These are phyloP conservation scores for Marasmius tenuissimus DNA, from an alignment of 1,284 basidiomycete species.

Conservation along the genomic window DNA sequence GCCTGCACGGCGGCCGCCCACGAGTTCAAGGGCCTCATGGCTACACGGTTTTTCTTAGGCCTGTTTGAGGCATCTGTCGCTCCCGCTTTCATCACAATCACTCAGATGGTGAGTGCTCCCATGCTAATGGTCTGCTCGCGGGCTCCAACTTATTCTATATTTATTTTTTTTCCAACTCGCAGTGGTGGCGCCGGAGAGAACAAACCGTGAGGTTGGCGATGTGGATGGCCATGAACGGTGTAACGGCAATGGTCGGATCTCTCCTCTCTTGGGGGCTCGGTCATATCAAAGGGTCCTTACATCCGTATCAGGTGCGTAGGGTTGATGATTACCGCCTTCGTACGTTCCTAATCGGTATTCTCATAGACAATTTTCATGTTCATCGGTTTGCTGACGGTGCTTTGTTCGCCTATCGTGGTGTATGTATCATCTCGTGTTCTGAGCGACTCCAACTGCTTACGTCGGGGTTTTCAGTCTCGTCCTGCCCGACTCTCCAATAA, in stretches of 20 bases:
- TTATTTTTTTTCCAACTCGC: background rate
- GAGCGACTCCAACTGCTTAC: slow-evolving; percentile 28
- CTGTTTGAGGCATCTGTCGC: slow-evolving; percentile 45
- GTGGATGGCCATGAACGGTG: slow-evolving; percentile 43
- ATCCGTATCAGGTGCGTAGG: slow-evolving; percentile 34
- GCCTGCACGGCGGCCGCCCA: slow-evolving; percentile 36
- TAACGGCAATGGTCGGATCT: slow-evolving; percentile 40
- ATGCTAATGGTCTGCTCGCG: background rate
- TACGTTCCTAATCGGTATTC: background rate
- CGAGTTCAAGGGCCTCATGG: slow-evolving; percentile 38
- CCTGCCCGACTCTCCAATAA: slow-evolving; percentile 39
- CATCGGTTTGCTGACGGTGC: slow-evolving; percentile 44
- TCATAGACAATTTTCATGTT: slow-evolving; percentile 47
- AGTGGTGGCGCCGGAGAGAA: slow-evolving; percentile 47
- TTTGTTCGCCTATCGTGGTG: slow-evolving; percentile 42
- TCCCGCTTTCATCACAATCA: slow-evolving; percentile 43
- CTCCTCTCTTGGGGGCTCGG: slow-evolving; percentile 41
- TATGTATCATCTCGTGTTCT: slow-evolving; percentile 23
- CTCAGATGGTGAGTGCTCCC: slow-evolving; percentile 34
- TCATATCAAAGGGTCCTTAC: slow-evolving; percentile 36
- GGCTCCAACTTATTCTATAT: background rate
- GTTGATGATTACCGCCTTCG: background rate
- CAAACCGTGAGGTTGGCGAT: slow-evolving; percentile 42
- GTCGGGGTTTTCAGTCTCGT: slow-evolving; percentile 27
- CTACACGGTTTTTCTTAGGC: slow-evolving; percentile 41